Percentiles rank a stretch among this genome's conserved stretches.
Evolutionary conservation across 345 rosid genomes (phyloP).

Genomic region (Brassica nigra): DNA sequence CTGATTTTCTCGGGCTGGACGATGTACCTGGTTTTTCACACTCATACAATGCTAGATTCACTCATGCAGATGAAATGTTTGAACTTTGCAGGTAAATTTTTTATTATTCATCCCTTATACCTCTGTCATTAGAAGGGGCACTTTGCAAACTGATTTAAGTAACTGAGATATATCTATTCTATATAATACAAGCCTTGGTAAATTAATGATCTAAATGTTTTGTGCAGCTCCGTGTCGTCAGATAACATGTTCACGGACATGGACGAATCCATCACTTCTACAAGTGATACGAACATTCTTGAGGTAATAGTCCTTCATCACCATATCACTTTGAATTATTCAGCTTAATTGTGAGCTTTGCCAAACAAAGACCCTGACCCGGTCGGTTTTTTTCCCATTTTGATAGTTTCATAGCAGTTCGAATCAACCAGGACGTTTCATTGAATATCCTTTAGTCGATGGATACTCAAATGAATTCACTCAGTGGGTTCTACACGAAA

Average conservation of each 20-base stretch:
- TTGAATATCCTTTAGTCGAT: slow-evolving; percentile 7
- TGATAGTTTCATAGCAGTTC: slow-evolving; percentile 17
- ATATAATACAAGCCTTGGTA: background rate
- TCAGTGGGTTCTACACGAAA: slow-evolving; percentile 35
- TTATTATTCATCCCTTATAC: background rate
- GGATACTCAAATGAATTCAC: slow-evolving; percentile 37
- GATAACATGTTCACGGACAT: slow-evolving; percentile 40
- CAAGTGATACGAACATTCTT: slow-evolving; percentile 13
- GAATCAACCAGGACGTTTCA: background rate
- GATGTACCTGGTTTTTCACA: slow-evolving; percentile 36
- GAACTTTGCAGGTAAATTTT: slow-evolving; percentile 31
- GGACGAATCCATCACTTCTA: slow-evolving; percentile 41
- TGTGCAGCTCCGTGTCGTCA: slow-evolving; percentile 30
- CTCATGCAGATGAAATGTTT: slow-evolving; percentile 33
- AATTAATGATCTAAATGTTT: slow-evolving; percentile 5
- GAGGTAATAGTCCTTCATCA: slow-evolving; percentile 21
- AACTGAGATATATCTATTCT: background rate
- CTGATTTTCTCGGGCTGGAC: slow-evolving; percentile 1
- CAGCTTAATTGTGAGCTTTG: background rate
- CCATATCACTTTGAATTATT: background rate
- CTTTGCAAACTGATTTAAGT: background rate
- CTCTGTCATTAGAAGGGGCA: background rate
- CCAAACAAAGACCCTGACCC: slow-evolving; percentile 27
- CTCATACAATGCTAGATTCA: slow-evolving; percentile 26
- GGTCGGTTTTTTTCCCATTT: background rate